Conservation (phyloP, 2,329 filamentous ascomycete species). For the Sporothrix inflata region DNA sequence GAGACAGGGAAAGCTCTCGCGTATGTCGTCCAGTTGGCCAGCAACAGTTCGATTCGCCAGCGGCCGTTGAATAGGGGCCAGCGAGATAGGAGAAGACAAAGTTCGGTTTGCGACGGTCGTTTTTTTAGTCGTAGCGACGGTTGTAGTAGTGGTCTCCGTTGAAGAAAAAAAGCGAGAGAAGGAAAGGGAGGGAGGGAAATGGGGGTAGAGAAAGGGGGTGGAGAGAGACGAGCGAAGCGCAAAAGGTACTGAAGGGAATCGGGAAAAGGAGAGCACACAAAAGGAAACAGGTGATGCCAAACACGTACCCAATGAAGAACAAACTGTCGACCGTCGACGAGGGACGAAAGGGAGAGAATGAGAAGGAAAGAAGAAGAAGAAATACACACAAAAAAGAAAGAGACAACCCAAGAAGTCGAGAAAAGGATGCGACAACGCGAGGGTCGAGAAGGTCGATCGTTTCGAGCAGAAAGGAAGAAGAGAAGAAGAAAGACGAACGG, state of each 20-base stretch:
- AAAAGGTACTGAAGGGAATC: background rate
- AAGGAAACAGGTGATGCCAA: background rate
- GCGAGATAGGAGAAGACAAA: background rate
- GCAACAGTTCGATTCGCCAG: background rate
- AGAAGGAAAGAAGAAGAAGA: constrained; percentile 3
- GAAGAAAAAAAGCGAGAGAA: background rate
- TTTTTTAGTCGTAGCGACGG: background rate
- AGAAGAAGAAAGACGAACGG: constrained; percentile 4
- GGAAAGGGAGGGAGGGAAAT: background rate
- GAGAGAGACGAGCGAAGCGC: background rate
- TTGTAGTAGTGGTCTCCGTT: background rate
- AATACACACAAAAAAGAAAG: constrained; percentile 22
- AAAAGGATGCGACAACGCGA: constrained; percentile 16
- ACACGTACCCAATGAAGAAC: constrained; percentile 30
- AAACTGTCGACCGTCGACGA: constrained; percentile 20
- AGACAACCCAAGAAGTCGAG: constrained; percentile 19
- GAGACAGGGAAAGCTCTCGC: background rate
- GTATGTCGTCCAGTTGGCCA: constrained; percentile 18
- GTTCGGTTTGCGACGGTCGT: background rate
- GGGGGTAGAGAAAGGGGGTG: background rate
- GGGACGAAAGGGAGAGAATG: constrained; percentile 12
- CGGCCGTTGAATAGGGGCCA: background rate
- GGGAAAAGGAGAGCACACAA: background rate
- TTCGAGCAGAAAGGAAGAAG: background rate
- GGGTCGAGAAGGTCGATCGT: constrained; percentile 18